These are phyloP conservation scores for Cercospora zeina DNA, from an alignment of 2,329 filamentous ascomycete species.

Conservation along the genomic window DNA sequence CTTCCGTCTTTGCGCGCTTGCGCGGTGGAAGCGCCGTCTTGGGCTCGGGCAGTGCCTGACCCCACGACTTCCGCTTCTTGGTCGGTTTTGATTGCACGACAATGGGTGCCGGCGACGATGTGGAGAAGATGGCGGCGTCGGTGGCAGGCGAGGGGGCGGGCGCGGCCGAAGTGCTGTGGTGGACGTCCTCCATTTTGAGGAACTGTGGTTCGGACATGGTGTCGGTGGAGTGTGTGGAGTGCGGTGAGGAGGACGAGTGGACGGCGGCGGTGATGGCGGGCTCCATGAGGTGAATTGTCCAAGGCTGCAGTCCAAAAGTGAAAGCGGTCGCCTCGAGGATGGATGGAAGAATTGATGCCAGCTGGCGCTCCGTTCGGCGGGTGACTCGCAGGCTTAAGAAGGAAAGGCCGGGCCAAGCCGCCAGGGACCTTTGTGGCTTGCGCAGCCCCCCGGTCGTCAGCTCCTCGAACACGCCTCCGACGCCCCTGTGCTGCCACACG, in stretches of 20 bases:
- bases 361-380: background rate
- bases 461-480: background rate
- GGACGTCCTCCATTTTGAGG: conserved; percentile 34
- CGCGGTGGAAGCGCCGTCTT: conserved; percentile 94
- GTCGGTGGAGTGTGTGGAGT: conserved; percentile 9
- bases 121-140: conserved; percentile 15
- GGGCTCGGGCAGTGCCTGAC: conserved; percentile 90
- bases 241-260: background rate
- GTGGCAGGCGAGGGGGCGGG: conserved; percentile 23
- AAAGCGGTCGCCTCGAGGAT: conserved; percentile 13
- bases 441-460: background rate
- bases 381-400: background rate
- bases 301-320: conserved; percentile 8
- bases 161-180: conserved; percentile 25
- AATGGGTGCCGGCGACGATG: conserved; percentile 34
- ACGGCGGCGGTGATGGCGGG: background rate
- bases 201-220: conserved; percentile 22
- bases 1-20: conserved; percentile 97
- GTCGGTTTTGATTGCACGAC: conserved; percentile 39
- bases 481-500: background rate
- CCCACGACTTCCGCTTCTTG: conserved; percentile 81
- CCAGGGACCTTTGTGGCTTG: background rate
- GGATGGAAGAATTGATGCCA: conserved; percentile 6
- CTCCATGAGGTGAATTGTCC: conserved; percentile 11
- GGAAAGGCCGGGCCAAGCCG: background rate